Conservation (phyloP, 352 stramenopile genomes). For the Peronospora farinosa region DNA sequence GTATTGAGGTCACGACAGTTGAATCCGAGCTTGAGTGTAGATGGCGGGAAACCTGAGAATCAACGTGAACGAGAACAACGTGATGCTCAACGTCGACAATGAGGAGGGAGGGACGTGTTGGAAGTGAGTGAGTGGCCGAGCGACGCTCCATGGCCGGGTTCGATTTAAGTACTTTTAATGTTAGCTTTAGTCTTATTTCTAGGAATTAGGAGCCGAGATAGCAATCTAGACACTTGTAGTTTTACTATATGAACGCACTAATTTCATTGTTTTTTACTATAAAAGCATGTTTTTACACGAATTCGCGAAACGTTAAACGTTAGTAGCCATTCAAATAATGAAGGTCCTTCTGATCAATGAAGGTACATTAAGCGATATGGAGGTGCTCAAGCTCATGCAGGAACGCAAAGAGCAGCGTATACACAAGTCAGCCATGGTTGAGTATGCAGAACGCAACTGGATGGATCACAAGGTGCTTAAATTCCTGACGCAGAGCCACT, state of each 20-base stretch:
- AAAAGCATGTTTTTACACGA: not conserved
- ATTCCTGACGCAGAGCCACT: slow-evolving; percentile 70
- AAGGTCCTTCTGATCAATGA: slow-evolving; percentile 84
- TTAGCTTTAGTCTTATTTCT: slow-evolving; percentile 34
- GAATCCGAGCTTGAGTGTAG: slow-evolving; percentile 34
- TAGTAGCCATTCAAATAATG: slow-evolving; percentile 31
- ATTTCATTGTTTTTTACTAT: slow-evolving; percentile 19
- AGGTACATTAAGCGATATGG: slow-evolving; percentile 68
- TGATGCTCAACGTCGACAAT: slow-evolving; percentile 33
- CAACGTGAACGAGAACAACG: slow-evolving; percentile 37
- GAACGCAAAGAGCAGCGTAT: slow-evolving; percentile 71
- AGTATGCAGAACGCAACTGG: slow-evolving; percentile 84
- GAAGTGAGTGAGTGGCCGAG: slow-evolving; percentile 16
- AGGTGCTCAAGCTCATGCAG: slow-evolving; percentile 77
- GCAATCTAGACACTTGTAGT: slow-evolving; percentile 28
- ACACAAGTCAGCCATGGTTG: slow-evolving; percentile 67
- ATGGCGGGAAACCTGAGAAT: slow-evolving; percentile 31
- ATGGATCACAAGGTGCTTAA: slow-evolving; percentile 88
- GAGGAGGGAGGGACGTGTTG: slow-evolving; percentile 9
- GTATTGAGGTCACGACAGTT: slow-evolving; percentile 55
- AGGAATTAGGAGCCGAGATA: slow-evolving; percentile 21
- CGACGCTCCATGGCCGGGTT: not conserved
- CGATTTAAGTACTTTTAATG: slow-evolving; percentile 28
- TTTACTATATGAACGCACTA: slow-evolving; percentile 22
- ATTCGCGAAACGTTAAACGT: not conserved